Conservation (phyloP, 257 asterid genomes). For the Nicotiana otophora region DNA sequence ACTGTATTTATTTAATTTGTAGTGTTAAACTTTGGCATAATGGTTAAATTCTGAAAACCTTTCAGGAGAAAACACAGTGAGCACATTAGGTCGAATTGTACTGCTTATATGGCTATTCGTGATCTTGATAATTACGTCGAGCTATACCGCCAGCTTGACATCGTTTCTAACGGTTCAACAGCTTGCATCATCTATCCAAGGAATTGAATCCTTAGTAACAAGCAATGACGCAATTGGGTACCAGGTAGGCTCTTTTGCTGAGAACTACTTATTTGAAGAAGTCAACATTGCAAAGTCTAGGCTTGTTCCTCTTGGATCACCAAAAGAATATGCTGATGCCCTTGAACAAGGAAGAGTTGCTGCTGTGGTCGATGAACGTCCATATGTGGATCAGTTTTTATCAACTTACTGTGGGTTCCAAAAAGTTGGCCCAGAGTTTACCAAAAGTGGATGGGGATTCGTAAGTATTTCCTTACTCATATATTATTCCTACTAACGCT, state of each 20-base stretch:
- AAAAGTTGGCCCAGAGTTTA: conserved; percentile 62
- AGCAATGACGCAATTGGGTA: conserved; percentile 61
- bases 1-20: not conserved
- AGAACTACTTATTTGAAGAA: conserved; percentile 54
- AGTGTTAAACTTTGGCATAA: not conserved
- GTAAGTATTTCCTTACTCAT: conserved; percentile 37
- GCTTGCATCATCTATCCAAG: conserved; percentile 57
- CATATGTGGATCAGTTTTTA: conserved; percentile 62
- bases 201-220: conserved; percentile 61
- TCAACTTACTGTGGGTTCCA: conserved; percentile 55
- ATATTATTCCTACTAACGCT: not conserved
- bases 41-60: not conserved
- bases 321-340: conserved; percentile 66
- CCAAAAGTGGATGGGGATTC: conserved; percentile 78
- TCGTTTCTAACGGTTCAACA: conserved; percentile 74
- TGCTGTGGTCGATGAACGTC: conserved; percentile 74
- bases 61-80: conserved; percentile 70
- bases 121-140: conserved; percentile 58
- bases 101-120: conserved; percentile 79
- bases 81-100: conserved; percentile 70
- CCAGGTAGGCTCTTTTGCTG: conserved; percentile 72
- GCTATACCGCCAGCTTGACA: conserved; percentile 83
- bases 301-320: conserved; percentile 64
- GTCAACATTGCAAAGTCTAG: conserved; percentile 64
- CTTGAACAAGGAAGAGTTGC: conserved; percentile 43